Conservation (phyloP, 768 basidiomycete genomes). For the Hypholoma fasciculare region DNA sequence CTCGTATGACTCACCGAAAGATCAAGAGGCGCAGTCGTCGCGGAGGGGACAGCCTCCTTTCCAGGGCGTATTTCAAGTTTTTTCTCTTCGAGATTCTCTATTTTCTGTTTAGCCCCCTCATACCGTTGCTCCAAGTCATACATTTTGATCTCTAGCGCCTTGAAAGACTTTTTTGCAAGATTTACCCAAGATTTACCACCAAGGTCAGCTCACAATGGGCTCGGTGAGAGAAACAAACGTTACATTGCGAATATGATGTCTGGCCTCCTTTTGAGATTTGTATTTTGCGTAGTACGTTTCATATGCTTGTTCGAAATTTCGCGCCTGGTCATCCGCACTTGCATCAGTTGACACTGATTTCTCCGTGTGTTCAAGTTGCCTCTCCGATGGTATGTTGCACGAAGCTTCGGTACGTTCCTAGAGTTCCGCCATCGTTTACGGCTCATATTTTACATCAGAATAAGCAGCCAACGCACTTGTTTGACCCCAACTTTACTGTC, state of each 20-base stretch:
- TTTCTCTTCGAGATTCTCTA: not conserved
- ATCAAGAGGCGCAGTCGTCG: not conserved
- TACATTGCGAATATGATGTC: not conserved
- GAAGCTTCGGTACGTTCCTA: not conserved
- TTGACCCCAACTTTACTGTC: not conserved
- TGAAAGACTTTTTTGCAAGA: not conserved
- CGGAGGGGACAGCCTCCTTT: no score
- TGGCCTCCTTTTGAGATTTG: not conserved
- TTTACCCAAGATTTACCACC: not conserved
- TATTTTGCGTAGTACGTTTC: slow-evolving; percentile 2
- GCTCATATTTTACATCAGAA: not conserved
- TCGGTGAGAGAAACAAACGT: not conserved
- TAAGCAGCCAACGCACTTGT: not conserved
- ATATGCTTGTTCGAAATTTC: not conserved
- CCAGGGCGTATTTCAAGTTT: not conserved
- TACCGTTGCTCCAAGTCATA: not conserved
- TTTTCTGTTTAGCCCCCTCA: not conserved
- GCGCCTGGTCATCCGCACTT: not conserved
- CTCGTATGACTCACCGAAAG: not conserved
- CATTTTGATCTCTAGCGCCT: not conserved
- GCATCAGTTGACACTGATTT: not conserved
- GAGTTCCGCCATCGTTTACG: not conserved
- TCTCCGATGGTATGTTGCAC: not conserved
- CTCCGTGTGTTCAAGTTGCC: not conserved
- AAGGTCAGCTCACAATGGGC: no score